A percentile compares a stretch with the other conserved stretches of the same genome.
Conservation (phyloP, 1,284 basidiomycete species). For the Boletus semigastroideus region DNA sequence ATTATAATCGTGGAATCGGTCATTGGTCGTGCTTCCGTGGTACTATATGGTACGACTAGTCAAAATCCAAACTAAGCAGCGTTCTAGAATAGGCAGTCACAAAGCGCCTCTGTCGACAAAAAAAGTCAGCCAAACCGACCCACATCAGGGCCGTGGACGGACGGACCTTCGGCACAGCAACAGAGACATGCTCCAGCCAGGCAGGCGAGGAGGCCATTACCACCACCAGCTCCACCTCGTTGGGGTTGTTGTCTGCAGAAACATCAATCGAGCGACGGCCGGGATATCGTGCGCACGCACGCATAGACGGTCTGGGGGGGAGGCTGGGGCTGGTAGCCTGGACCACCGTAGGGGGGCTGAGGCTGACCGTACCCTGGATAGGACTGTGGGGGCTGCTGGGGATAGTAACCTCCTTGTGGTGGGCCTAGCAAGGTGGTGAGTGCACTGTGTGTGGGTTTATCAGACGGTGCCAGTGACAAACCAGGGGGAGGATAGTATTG, state of each 20-base stretch:
- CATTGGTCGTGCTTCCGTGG: constrained; percentile 12
- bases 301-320: constrained; percentile 74
- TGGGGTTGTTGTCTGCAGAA: constrained; percentile 52
- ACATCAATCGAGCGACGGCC: constrained; percentile 8
- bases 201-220: constrained; percentile 61
- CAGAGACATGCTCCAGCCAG: constrained; percentile 70
- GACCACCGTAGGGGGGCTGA: constrained; percentile 21
- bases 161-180: constrained; percentile 76
- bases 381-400: constrained; percentile 71
- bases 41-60: constrained; percentile 21
- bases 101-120: constrained; percentile 57
- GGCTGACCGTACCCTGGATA: constrained; percentile 49
- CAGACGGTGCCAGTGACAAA: constrained; percentile 30
- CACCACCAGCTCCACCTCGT: constrained; percentile 38
- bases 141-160: constrained; percentile 22
- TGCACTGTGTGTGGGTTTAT: background rate
- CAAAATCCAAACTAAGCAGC: constrained; percentile 4
- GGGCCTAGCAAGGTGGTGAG: constrained; percentile 42
- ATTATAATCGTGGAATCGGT: constrained; percentile 16
- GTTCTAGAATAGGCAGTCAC: constrained; percentile 65
- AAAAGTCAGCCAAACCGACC: constrained; percentile 5
- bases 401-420: constrained; percentile 73
- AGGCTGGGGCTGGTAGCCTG: constrained; percentile 63
- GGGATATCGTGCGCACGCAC: constrained; percentile 36
- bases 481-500: constrained; percentile 72